Evolutionary conservation across 2,329 filamentous ascomycete species (phyloP).

Genomic region (Calycina herbarum): DNA sequence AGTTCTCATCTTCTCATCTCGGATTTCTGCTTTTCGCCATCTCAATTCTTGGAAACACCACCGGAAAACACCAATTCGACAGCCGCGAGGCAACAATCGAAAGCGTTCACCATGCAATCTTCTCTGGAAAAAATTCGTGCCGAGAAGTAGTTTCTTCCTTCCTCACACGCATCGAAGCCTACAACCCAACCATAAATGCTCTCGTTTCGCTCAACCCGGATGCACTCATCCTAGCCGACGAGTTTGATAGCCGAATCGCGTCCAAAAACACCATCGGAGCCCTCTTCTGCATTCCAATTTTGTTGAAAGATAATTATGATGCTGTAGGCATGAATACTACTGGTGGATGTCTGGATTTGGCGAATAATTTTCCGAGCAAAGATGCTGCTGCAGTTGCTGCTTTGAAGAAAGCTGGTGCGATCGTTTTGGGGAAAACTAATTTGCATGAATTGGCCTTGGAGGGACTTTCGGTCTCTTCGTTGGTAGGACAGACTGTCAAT

Average conservation of each 20-base stretch:
- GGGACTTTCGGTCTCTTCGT: slow-evolving; percentile 60
- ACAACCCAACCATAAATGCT: slow-evolving; percentile 58
- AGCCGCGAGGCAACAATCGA: slow-evolving; percentile 59
- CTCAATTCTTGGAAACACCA: not conserved
- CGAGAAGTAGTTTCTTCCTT: slow-evolving; percentile 26
- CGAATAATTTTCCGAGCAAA: slow-evolving; percentile 44
- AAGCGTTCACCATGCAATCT: slow-evolving; percentile 55
- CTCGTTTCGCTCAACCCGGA: slow-evolving; percentile 41
- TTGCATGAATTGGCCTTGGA: slow-evolving; percentile 82
- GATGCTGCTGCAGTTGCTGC: slow-evolving; percentile 53
- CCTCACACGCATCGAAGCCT: slow-evolving; percentile 55
- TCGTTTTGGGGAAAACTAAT: slow-evolving; percentile 75
- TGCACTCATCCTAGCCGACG: slow-evolving; percentile 49
- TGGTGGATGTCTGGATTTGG: slow-evolving; percentile 52
- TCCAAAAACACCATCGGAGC: slow-evolving; percentile 50
- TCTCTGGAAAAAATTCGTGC: slow-evolving; percentile 42
- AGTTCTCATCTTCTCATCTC: not conserved
- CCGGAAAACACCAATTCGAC: slow-evolving; percentile 42
- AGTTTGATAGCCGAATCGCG: slow-evolving; percentile 48
- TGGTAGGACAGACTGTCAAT: slow-evolving; percentile 65
- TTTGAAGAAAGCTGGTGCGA: slow-evolving; percentile 70
- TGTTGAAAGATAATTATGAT: slow-evolving; percentile 61
- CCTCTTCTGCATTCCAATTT: slow-evolving; percentile 60
- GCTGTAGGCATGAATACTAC: slow-evolving; percentile 52
- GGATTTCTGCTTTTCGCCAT: not conserved